These are phyloP conservation scores for Phaeosphaeria sp. DNA, from an alignment of 2,329 filamentous ascomycete species.

Conservation along the genomic window DNA sequence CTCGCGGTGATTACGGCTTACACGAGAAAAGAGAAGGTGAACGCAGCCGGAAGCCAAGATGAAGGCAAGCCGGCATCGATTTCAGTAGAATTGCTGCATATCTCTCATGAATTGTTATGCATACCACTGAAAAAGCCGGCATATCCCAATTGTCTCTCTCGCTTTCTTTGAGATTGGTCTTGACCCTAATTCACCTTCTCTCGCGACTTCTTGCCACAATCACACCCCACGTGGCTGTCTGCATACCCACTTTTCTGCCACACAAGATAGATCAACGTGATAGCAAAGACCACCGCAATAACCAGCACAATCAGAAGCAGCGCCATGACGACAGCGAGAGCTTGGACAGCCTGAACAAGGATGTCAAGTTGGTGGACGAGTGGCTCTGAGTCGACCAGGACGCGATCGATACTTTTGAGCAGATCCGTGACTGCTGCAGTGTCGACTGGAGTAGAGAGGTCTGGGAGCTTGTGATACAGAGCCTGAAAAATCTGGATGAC, in stretches of 20 bases:
- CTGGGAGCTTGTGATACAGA: background rate
- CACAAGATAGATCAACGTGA: background rate
- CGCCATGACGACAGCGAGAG: background rate
- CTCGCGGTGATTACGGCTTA: too few species aligned
- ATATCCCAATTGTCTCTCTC: background rate
- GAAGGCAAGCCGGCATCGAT: too few species aligned
- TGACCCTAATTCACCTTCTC: background rate
- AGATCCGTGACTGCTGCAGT: background rate
- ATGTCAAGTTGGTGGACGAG: background rate
- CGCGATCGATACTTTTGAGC: background rate
- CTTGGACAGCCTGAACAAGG: background rate
- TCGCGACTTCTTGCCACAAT: background rate
- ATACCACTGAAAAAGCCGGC: too few species aligned
- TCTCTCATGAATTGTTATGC: too few species aligned
- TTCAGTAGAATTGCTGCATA: too few species aligned
- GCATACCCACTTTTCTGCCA: background rate
- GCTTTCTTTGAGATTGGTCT: background rate
- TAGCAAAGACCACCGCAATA: background rate
- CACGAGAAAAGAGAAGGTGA: too few species aligned
- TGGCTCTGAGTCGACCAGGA: background rate
- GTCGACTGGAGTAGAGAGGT: background rate
- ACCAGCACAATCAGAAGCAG: background rate
- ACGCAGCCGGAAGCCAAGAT: too few species aligned
- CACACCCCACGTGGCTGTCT: background rate
- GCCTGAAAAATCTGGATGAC: background rate